phyloP scores from a whole-genome alignment of 352 stramenopile genomes.

The Lagenidium giganteum region DNA sequence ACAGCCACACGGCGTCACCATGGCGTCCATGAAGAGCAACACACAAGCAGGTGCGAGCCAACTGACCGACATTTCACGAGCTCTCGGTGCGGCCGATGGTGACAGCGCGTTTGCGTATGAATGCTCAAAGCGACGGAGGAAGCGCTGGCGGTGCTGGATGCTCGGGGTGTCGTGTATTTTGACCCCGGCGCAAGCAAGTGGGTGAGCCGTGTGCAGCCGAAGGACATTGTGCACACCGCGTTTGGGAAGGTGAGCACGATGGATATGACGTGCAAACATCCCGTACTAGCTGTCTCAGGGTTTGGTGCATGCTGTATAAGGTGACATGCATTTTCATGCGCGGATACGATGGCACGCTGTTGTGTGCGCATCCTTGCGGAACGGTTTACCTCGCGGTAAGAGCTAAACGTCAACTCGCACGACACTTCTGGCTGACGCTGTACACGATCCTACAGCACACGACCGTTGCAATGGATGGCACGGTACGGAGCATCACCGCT shows the following conservation, averaged over 20 bases:
- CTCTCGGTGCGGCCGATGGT: no score
- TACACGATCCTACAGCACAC: no score
- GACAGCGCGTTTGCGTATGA: no score
- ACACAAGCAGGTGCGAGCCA: no score
- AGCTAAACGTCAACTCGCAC: constrained; percentile 1
- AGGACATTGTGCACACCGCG: constrained; percentile 31
- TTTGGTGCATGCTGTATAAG: constrained; percentile 11
- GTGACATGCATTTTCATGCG: constrained; percentile 34
- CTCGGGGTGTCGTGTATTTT: constrained; percentile 45
- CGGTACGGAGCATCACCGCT: no score
- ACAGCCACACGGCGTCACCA: no score
- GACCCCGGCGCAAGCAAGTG: constrained; percentile 31
- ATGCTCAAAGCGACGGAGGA: constrained; percentile 59
- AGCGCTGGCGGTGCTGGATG: constrained; percentile 37
- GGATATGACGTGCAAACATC: background rate
- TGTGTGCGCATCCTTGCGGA: constrained; percentile 36
- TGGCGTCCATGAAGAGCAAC: no score
- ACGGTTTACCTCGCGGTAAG: constrained; percentile 45
- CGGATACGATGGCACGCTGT: constrained; percentile 40
- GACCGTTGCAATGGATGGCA: no score
- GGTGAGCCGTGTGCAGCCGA: constrained; percentile 33
- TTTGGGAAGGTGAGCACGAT: constrained; percentile 52
- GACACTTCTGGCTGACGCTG: no score
- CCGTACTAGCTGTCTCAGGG: background rate
- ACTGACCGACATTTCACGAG: no score